Evolutionary conservation across 371 early-diverging fungal genomes (phyloP), one percentile per base, ranked within the genome.

Genomic region (Chytridiales sp.): DNA sequence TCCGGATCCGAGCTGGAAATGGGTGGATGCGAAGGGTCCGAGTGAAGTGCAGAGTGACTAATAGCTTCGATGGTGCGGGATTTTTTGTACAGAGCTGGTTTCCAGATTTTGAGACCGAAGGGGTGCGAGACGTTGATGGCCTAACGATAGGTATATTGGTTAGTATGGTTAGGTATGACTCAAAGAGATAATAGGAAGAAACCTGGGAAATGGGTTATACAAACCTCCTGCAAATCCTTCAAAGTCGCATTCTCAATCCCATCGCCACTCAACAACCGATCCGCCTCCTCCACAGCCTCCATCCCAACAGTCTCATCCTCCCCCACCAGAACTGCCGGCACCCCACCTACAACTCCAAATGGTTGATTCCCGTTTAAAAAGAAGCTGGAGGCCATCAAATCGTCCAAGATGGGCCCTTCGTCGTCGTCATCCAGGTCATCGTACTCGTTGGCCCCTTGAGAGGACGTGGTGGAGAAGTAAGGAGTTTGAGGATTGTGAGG

Each of bases 101-200:
- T 97, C 97, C 97, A 97, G n/a, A 95, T 79, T 13, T 90, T 90
- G 50, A 95, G 69, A 52, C 97, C 97, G 66, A 97, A 97, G 13
- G 94, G 94, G 76, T 95, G 95, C 19, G 59, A 56, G 46, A 63
- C 62, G 60, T 79, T 81, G 68, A 81, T 76, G 26, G 73, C 76
- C 71, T 78, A 30, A 2, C 17, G 21, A 15, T n/a, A 44, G 8
- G 21, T 9, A 13, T 22, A 8, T 44, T n/a, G 11, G 39, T 39
- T 13, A 39, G 11, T 11, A 13, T 39, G 39, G n/a, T 39, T 39
- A n/a, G 11, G 39, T 39, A n/a, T 13, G 17, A 13, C 9, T 9
- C 11, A 32, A 13, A 24, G 27, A 47, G 9, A 38, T 8, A 29
- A 47, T 17, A 19, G 9, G 17, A n/a, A n/a, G 30, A 53, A n/a